Evolutionary conservation across 2,329 filamentous ascomycete genomes (phyloP).

Genomic region (Chaetomiaceae sp.): DNA sequence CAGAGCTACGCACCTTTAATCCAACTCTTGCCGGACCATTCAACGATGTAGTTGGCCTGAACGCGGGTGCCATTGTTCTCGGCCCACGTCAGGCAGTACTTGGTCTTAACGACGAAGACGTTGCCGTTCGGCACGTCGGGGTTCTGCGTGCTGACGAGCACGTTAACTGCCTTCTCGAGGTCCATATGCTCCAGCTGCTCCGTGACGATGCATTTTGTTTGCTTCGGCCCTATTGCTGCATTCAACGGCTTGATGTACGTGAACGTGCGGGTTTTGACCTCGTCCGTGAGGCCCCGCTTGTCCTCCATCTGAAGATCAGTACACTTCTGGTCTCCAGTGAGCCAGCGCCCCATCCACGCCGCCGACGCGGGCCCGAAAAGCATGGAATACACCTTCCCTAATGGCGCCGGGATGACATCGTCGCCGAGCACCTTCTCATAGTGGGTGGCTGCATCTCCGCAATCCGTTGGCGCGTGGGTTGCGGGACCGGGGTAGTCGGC

Average conservation of each 20-base stretch:
- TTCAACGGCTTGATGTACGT: conserved; percentile 89
- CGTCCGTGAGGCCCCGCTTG: conserved; percentile 67
- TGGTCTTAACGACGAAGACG: conserved; percentile 85
- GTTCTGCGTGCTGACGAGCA: conserved; percentile 79
- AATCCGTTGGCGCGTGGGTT: conserved; percentile 78
- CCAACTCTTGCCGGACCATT: conserved; percentile 98
- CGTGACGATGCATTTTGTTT: conserved; percentile 88
- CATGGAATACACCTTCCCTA: conserved; percentile 85
- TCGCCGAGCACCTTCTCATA: conserved; percentile 83
- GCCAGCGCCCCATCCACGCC: conserved; percentile 78
- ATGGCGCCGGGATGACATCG: conserved; percentile 75
- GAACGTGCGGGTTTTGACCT: conserved; percentile 68
- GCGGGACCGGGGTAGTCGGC: conserved; percentile 79
- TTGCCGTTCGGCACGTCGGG: conserved; percentile 94
- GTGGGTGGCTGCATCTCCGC: conserved; percentile 69
- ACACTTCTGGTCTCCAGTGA: conserved; percentile 82
- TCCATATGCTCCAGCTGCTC: conserved; percentile 82
- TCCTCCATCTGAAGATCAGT: conserved; percentile 82
- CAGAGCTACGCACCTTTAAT: conserved; percentile 65
- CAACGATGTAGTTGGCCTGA: conserved; percentile 81
- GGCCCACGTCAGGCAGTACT: conserved; percentile 91
- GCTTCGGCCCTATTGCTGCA: conserved; percentile 78
- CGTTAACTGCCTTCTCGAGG: conserved; percentile 75
- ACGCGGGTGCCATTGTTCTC: conserved; percentile 79
- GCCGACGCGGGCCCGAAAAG: conserved; percentile 78